A percentile compares a stretch with the other conserved stretches of the same genome.
Evolutionary conservation across 2,329 filamentous ascomycete genomes (phyloP).

Genomic region (Fusarium clavum): DNA sequence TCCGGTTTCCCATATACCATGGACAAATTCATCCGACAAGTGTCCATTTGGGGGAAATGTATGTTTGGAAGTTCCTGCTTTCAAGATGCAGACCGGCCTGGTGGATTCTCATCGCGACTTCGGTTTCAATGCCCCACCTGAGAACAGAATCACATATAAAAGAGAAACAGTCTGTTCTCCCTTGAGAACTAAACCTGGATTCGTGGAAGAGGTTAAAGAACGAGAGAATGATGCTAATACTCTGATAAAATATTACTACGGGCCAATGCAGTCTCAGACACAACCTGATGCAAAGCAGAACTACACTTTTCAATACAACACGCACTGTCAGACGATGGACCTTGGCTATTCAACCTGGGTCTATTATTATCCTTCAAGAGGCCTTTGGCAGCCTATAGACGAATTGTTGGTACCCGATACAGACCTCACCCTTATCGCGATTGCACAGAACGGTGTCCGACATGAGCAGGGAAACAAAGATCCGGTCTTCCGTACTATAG

Average conservation of each 20-base stretch:
- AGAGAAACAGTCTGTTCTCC: not conserved
- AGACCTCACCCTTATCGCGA: not conserved
- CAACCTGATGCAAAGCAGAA: not conserved
- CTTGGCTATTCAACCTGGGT: not conserved
- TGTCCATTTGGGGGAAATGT: not conserved
- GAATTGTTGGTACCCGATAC: not conserved
- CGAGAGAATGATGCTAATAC: fast-evolving
- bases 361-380: not conserved
- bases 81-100: not conserved
- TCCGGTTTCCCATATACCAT: not conserved
- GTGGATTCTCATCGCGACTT: not conserved
- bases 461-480: not conserved
- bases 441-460: not conserved
- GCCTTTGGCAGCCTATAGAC: not conserved
- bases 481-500: not conserved
- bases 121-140: not conserved
- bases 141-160: not conserved
- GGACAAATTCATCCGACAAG: not conserved
- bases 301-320: not conserved
- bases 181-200: not conserved
- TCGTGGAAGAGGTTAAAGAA: not conserved
- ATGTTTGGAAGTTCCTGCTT: not conserved
- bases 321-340: not conserved
- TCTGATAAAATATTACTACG: not conserved
- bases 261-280: not conserved